Percentiles rank a stretch among this genome's conserved stretches.
Conservation (phyloP, 805 yeast species). For the Lipomyces mesembrius region DNA sequence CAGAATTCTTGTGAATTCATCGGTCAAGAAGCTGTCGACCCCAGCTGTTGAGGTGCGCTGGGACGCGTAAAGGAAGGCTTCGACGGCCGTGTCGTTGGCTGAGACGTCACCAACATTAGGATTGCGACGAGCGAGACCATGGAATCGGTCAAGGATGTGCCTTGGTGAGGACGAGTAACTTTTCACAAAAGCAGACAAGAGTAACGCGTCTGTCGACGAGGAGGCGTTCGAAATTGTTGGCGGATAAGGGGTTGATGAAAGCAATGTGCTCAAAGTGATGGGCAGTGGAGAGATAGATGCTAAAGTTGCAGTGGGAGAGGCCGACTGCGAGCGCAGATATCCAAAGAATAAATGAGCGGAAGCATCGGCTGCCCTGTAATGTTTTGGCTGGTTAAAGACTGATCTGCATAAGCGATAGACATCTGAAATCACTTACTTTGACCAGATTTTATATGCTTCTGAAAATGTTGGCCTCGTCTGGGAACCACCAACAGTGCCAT, state of each 20-base stretch:
- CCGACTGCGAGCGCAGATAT: constrained; percentile 61
- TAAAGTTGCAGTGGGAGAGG: constrained; percentile 8
- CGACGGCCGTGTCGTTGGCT: constrained; percentile 6
- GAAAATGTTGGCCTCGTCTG: constrained; percentile 14
- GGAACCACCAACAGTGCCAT: neutral
- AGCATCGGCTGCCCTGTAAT: constrained; percentile 85
- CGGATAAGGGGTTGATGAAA: constrained; percentile 25
- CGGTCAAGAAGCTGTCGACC: constrained; percentile 12
- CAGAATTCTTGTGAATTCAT: constrained; percentile 19
- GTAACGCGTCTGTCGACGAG: constrained; percentile 10
- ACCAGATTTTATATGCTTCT: constrained; percentile 26
- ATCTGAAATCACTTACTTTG: constrained; percentile 10
- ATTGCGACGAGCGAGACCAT: constrained; percentile 19
- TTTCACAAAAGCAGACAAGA: constrained; percentile 13
- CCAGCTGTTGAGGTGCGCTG: neutral
- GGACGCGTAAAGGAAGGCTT: constrained; percentile 14
- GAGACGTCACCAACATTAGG: constrained; percentile 4
- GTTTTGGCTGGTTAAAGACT: constrained; percentile 47
- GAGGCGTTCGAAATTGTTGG: constrained; percentile 9
- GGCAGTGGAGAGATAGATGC: constrained; percentile 26
- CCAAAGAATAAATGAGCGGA: constrained; percentile 78
- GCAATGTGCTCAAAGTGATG: constrained; percentile 29
- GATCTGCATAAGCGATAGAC: neutral
- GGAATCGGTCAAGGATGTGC: constrained; percentile 12
- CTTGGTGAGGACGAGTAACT: constrained; percentile 4